phyloP scores from a whole-genome alignment of 1,139 yeast genomes.

The Hansenula lynferdii region DNA sequence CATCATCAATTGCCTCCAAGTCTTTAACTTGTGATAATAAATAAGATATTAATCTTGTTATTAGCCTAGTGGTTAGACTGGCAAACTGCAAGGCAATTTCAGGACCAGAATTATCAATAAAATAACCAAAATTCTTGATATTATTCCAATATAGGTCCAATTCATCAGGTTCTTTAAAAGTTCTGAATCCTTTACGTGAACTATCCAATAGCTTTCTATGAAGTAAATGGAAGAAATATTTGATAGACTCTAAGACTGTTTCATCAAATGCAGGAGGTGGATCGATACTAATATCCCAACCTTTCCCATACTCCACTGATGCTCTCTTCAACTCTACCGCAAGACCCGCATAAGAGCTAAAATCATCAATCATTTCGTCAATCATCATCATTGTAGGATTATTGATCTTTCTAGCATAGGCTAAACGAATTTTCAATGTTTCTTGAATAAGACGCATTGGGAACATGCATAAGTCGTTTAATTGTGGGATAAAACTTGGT shows the following conservation, averaged over 20 bases:
- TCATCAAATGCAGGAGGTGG: constrained; percentile 69
- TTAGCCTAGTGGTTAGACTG: constrained; percentile 58
- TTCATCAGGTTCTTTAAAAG: constrained; percentile 91
- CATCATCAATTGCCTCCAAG: constrained; percentile 47
- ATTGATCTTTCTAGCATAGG: constrained; percentile 71
- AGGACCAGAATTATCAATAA: constrained; percentile 79
- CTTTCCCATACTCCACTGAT: constrained; percentile 64
- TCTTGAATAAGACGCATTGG: constrained; percentile 83
- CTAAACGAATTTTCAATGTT: constrained; percentile 67
- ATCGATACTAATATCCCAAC: constrained; percentile 70
- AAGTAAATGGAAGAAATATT: constrained; percentile 64
- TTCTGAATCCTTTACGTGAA: constrained; percentile 67
- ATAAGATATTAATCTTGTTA: constrained; percentile 65
- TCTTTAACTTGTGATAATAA: constrained; percentile 66
- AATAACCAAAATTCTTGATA: constrained; percentile 65
- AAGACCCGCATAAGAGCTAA: constrained; percentile 68
- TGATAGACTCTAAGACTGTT: constrained; percentile 69
- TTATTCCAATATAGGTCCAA: constrained; percentile 75
- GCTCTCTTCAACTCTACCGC: constrained; percentile 75
- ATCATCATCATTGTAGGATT: constrained; percentile 96
- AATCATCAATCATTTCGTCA: constrained; percentile 89
- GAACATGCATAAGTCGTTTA: constrained; percentile 62
- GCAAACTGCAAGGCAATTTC: constrained; percentile 78
- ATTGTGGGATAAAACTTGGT: constrained; percentile 67
- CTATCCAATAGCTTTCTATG: constrained; percentile 77